These are phyloP conservation scores for Sphagnurus paluster DNA, from an alignment of 1,284 basidiomycete species.

Conservation along the genomic window DNA sequence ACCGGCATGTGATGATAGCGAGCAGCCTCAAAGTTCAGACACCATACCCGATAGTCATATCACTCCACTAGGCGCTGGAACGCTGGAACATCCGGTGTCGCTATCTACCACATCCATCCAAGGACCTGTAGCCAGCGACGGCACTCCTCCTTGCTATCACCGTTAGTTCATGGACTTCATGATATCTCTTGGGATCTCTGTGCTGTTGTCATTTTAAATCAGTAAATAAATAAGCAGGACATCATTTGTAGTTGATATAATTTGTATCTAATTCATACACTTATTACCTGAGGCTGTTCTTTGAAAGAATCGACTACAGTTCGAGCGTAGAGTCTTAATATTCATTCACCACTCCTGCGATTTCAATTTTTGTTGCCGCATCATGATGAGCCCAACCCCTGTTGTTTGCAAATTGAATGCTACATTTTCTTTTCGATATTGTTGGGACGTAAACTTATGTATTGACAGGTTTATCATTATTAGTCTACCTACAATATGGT, in stretches of 20 bases:
- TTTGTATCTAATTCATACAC: constrained; percentile 3
- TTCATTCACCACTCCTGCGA: too few relatives aligned
- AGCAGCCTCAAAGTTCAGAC: constrained; percentile 2
- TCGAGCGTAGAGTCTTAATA: too few relatives aligned
- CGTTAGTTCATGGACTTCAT: constrained; percentile 24
- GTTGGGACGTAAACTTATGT: too few relatives aligned
- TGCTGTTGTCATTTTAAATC: constrained; percentile 5
- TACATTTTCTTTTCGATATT: too few relatives aligned
- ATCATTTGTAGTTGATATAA: constrained; percentile 3
- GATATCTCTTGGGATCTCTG: constrained; percentile 7
- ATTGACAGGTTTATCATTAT: too few relatives aligned
- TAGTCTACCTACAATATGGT: too few relatives aligned
- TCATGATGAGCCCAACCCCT: too few relatives aligned
- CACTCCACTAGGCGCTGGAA: constrained; percentile 1
- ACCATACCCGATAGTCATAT: constrained; percentile 9
- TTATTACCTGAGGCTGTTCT: neutral
- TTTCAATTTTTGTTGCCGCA: too few relatives aligned
- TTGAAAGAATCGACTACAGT: too few relatives aligned
- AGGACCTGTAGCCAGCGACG: constrained; percentile 26
- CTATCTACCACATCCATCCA: constrained; percentile 14
- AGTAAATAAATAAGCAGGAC: neutral
- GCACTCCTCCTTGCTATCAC: constrained; percentile 29
- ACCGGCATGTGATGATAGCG: neutral
- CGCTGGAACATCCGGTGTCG: neutral
- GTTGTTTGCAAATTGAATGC: too few relatives aligned